Percentiles rank a stretch among this genome's conserved stretches.
phyloP scores from a whole-genome alignment of 164 flowering plant genomes.

The Nymphaea colorata region DNA sequence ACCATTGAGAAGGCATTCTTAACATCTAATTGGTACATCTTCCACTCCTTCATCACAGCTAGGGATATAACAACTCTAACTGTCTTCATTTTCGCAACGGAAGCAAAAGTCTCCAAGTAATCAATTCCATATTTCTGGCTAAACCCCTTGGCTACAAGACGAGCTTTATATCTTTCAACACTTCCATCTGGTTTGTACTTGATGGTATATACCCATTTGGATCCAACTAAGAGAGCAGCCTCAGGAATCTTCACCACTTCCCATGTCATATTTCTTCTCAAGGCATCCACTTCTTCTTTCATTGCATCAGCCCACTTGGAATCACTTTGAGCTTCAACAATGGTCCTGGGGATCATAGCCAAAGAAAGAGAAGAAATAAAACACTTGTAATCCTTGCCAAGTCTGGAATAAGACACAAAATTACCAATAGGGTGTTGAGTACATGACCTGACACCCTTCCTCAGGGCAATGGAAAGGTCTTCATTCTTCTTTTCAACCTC shows the following conservation, averaged over 20 bases:
- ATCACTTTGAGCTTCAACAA: too few species aligned
- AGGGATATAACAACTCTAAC: neutral
- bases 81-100: slow-evolving; percentile 1
- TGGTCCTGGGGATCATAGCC: too few species aligned
- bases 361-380: neutral
- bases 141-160: slow-evolving; percentile 3
- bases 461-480: too few species aligned
- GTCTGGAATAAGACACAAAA: too few species aligned
- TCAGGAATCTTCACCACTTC: neutral
- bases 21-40: neutral
- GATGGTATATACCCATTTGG: slow-evolving; percentile 1
- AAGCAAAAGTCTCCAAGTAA: neutral
- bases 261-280: neutral
- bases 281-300: neutral
- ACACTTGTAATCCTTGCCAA: too few species aligned
- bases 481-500: too few species aligned
- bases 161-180: slow-evolving; percentile 1
- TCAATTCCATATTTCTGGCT: neutral
- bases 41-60: neutral
- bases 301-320: neutral
- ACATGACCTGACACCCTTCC: too few species aligned
- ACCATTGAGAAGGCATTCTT: neutral
- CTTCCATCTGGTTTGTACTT: neutral
- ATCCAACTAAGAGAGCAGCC: neutral
- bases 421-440: too few species aligned